Evolutionary conservation across 2,329 filamentous ascomycete genomes (phyloP).

Genomic region (Alternaria sp.): DNA sequence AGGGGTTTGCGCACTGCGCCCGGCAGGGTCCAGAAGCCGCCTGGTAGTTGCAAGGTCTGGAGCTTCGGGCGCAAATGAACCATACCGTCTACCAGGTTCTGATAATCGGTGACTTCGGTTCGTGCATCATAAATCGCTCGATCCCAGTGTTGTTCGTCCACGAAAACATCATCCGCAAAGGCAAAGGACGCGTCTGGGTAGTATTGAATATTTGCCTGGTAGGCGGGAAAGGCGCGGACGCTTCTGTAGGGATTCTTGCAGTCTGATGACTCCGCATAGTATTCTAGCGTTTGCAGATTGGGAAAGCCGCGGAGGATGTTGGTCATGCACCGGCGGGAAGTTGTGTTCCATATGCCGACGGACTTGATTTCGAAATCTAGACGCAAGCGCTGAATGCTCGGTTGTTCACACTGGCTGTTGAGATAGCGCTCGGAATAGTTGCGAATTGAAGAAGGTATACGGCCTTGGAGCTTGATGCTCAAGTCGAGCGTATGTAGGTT

Average conservation of each 20-base stretch:
- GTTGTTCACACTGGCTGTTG: not conserved
- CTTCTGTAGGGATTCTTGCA: constrained; percentile 26
- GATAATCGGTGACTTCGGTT: constrained; percentile 28
- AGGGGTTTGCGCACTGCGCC: constrained; percentile 25
- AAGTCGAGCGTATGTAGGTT: constrained; percentile 11
- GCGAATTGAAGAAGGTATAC: not conserved
- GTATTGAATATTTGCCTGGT: constrained; percentile 27
- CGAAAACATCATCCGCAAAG: not conserved
- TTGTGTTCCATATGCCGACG: constrained; percentile 19
- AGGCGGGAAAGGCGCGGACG: constrained; percentile 23
- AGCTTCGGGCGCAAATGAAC: constrained; percentile 18
- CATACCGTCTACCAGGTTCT: constrained; percentile 19
- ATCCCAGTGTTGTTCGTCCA: constrained; percentile 10
- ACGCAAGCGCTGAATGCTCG: constrained; percentile 20
- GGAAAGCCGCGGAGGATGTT: constrained; percentile 14
- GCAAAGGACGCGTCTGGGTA: constrained; percentile 12
- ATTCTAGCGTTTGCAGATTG: constrained; percentile 14
- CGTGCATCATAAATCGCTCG: constrained; percentile 25
- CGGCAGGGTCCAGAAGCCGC: constrained; percentile 30
- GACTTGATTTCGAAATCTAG: constrained; percentile 26
- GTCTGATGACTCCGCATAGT: constrained; percentile 23
- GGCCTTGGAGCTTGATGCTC: constrained; percentile 3
- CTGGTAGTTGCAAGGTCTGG: constrained; percentile 19
- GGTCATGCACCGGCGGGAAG: constrained; percentile 7
- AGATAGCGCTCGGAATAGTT: not conserved